These are phyloP conservation scores for Tuber aestivum DNA, from an alignment of 495 filamentous ascomycete species.

Conservation along the genomic window DNA sequence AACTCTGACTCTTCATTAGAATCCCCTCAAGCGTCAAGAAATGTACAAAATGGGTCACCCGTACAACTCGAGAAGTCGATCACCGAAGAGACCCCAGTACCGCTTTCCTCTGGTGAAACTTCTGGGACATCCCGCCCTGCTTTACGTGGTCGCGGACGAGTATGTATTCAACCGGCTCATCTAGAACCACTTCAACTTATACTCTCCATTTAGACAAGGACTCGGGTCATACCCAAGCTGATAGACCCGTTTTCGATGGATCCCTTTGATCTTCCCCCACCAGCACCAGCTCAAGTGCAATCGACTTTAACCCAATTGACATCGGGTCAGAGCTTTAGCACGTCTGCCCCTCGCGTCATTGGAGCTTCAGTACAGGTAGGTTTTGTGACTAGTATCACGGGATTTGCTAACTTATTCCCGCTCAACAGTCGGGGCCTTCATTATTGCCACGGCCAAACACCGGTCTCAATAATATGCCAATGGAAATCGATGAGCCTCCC, in stretches of 20 bases:
- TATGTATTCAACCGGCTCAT: constrained; percentile 15
- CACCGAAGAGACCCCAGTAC: not conserved
- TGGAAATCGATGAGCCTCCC: not conserved
- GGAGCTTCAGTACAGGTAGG: not conserved
- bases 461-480: not conserved
- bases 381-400: not conserved
- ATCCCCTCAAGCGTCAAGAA: not conserved
- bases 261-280: constrained; percentile 29
- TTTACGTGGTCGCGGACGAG: constrained; percentile 27
- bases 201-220: constrained; percentile 14
- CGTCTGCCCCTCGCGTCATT: not conserved
- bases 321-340: not conserved
- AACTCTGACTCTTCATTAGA: constrained; percentile 5
- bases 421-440: not conserved
- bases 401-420: not conserved
- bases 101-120: not conserved
- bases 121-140: constrained; percentile 17
- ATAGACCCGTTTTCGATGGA: constrained; percentile 35
- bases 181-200: not conserved
- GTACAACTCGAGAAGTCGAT: not conserved
- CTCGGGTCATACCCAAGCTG: constrained; percentile 14
- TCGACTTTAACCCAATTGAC: constrained; percentile 12
- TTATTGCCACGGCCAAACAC: not conserved
- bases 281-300: constrained; percentile 20
- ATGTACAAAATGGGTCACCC: not conserved